Evolutionary conservation across 2,329 filamentous ascomycete genomes (phyloP).

Genomic region (Cladosporium austrohemisphaericum): DNA sequence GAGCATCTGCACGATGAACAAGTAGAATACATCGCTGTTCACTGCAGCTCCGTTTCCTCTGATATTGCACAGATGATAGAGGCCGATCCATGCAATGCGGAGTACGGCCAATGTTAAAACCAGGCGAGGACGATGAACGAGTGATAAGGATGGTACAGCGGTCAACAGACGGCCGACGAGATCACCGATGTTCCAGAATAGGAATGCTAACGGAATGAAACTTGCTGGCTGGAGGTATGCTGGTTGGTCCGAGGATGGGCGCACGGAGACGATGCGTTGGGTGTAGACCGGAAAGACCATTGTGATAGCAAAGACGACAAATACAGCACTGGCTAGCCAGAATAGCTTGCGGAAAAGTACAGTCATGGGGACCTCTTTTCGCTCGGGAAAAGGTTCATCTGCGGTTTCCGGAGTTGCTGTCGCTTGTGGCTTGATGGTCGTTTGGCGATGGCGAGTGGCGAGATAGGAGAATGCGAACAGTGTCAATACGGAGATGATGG

Average conservation of each 20-base stretch:
- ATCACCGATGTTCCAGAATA: conserved; percentile 92
- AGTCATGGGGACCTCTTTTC: conserved; percentile 56
- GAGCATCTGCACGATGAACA: conserved; percentile 73
- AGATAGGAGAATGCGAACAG: conserved; percentile 73
- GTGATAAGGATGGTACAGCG: conserved; percentile 50
- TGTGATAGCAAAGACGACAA: conserved; percentile 74
- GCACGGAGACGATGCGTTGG: conserved; percentile 43
- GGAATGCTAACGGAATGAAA: conserved; percentile 86
- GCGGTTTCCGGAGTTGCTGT: conserved; percentile 12
- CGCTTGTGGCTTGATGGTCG: conserved; percentile 2
- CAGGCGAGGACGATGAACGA: conserved; percentile 60
- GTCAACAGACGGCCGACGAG: conserved; percentile 70
- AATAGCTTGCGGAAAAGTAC: conserved; percentile 72
- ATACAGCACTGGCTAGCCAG: conserved; percentile 73
- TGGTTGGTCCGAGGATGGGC: conserved; percentile 42
- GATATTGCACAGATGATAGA: conserved; percentile 90
- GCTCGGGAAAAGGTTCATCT: conserved; percentile 34
- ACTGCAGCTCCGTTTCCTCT: conserved; percentile 69
- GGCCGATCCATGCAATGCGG: conserved; percentile 69
- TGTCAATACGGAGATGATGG: conserved; percentile 66
- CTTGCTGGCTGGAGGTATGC: conserved; percentile 65
- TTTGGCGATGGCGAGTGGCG: conserved; percentile 41
- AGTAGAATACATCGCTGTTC: conserved; percentile 80
- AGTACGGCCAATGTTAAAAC: conserved; percentile 66
- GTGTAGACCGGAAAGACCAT: conserved; percentile 98